Evolutionary conservation across 768 basidiomycete genomes (phyloP), one percentile per base, ranked within the genome.

Genomic region (Pisolithus orientalis): DNA sequence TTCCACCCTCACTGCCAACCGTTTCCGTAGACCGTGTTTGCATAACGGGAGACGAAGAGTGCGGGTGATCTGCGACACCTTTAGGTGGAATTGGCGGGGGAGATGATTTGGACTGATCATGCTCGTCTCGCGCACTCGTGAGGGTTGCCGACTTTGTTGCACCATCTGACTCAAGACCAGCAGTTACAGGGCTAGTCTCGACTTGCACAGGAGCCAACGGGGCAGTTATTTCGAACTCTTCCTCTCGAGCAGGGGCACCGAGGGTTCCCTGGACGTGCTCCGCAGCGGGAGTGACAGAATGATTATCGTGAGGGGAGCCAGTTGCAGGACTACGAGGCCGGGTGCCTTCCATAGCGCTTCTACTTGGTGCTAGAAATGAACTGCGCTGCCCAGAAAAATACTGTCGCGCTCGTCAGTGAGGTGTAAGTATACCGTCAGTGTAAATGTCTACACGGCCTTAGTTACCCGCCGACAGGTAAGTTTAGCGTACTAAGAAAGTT

Each of bases 301-400:
- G 57, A 49, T 38, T 44, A 16, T 28, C 50, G 2, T 44, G 21
- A 24, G 42, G 52, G 34, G 45, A 38, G 46, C 56, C 54, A 39
- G 46, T 42, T 10, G 32, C 49, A 28, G 47, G 40, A 37, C 25
- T 25, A 9, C 39, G 28, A 14, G 55, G 6, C 3, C 39, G 21
- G 14, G 16, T 48, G 42, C 31, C 44, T 56, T 59, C 50, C 64
- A 66, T 67, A 29, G 44, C 14, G 28, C 44, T 21, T 42, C 40
- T 42, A 11, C 40, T 6, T 42, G n/a, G 3, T 42, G 40, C 24
- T 7, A 42, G 17, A 42, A 24, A 21, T 17, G 40, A 24, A 13
- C 40, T 13, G 40, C 17, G 8, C 10, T 42, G 17, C 17, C 40
- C 40, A 17, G 17, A 17, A 42, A 21, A 42, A 11, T 17, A 16